phyloP scores from a whole-genome alignment of 202 grass and related monocot genomes.

The Bolboschoenoplectus hybrid region DNA sequence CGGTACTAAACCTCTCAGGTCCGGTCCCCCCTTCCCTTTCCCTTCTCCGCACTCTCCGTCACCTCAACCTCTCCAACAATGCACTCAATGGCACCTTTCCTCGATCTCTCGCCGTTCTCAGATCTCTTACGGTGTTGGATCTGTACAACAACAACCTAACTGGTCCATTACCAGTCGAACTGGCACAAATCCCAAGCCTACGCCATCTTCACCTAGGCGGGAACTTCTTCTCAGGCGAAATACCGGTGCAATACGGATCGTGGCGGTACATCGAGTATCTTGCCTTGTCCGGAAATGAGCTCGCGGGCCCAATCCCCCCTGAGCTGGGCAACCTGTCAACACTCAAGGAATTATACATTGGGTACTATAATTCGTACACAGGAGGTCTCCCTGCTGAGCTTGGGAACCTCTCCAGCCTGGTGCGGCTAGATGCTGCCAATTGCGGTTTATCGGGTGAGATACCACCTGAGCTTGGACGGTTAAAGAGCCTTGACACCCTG shows the following conservation, averaged over 20 bases:
- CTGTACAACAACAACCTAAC: constrained; percentile 97
- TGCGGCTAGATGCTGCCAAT: constrained; percentile 84
- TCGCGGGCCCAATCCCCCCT: constrained; percentile 62
- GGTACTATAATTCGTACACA: constrained; percentile 78
- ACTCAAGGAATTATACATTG: constrained; percentile 81
- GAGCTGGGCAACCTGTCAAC: constrained; percentile 67
- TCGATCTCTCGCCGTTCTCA: constrained; percentile 47
- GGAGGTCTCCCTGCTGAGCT: constrained; percentile 68
- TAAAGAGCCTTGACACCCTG: constrained; percentile 77
- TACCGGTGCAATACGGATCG: constrained; percentile 63
- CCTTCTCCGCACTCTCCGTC: constrained; percentile 47
- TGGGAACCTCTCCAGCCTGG: constrained; percentile 66
- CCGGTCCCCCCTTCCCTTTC: constrained; percentile 53
- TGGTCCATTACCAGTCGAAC: constrained; percentile 53
- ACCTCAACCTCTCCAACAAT: constrained; percentile 84
- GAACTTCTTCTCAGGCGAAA: constrained; percentile 92
- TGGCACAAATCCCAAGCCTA: constrained; percentile 50
- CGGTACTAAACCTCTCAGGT: constrained; percentile 72
- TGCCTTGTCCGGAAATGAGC: constrained; percentile 88
- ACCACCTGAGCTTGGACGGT: constrained; percentile 60
- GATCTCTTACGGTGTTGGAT: constrained; percentile 62
- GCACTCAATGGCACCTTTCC: constrained; percentile 60
- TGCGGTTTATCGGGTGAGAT: constrained; percentile 83
- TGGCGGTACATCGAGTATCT: constrained; percentile 75
- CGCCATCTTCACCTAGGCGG: constrained; percentile 89